Base-by-base conservation (phyloP, 2,329 filamentous ascomycete genomes). In the Phialophora expanda region DNA sequence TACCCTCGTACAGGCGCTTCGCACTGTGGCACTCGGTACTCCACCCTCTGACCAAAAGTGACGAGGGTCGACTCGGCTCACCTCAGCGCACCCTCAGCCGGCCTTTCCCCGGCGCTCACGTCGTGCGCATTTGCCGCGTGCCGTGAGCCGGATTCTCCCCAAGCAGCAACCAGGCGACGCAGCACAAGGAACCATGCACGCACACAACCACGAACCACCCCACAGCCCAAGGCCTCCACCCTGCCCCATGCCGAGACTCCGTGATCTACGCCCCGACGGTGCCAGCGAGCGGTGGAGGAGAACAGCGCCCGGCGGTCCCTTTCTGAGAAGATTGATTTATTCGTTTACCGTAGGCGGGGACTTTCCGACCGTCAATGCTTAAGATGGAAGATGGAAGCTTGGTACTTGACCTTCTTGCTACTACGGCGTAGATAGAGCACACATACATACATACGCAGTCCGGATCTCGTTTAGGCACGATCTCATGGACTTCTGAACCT, bases 371-470 rank as follows among this genome's bases (percentile, higher is more conserved):
- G 24, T 14, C 53, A 32, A 34, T 55, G 28, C 58, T 61, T 61
- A 61, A 61, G 58, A 44, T 44, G 17, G 6, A 20, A 4, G 38
- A n/a, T 8, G 17, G 38, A 61, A 61, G 58, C 58, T 61, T 61
- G 58, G 46, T 61, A 54, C 38, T n/a, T 32, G 4, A 61, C 38
- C 17, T 20, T 44, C 38, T 44, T n/a, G 20, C 14, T n/a, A 44
- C 17, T 1, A 44, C 38, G 38, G 17, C 17, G 17, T n/a, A 17
- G 34, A 14, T 41, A 41, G 34, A 41, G 34, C 4, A 41, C 3
- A 24, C 14, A 50, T 26, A 50, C 30, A 50, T 11, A 50, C 30
- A 50, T 11, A 26, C 48, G 26, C 48, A 12, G 46, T 14, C 7
- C 38, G 14, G 38, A 44, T 20, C 38, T 44, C 38, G 38, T 44